These are phyloP conservation scores for Meyerozyma carpophila DNA, from an alignment of 1,139 yeast genomes.

Conservation along the genomic window DNA sequence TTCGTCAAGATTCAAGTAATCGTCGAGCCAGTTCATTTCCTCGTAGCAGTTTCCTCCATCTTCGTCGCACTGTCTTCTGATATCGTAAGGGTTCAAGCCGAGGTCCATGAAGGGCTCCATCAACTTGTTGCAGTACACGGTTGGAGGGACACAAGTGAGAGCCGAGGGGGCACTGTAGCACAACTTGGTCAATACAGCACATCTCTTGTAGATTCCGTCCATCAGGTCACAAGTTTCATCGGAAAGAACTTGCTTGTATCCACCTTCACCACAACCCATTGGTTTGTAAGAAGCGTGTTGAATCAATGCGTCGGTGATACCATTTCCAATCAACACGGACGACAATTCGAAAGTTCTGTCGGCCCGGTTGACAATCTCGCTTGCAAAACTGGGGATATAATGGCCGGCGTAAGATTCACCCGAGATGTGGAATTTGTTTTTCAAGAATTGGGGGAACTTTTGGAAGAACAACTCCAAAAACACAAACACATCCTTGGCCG, in stretches of 20 bases:
- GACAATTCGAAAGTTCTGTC: conserved; percentile 63
- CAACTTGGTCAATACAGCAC: conserved; percentile 45
- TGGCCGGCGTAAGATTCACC: conserved; percentile 92
- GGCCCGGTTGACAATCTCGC: conserved; percentile 61
- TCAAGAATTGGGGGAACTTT: conserved; percentile 58
- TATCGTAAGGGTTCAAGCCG: conserved; percentile 66
- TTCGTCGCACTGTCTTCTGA: conserved; percentile 53
- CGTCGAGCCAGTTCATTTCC: conserved; percentile 48
- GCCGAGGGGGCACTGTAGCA: conserved; percentile 48
- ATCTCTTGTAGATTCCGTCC: conserved; percentile 48
- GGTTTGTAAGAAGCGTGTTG: conserved; percentile 70
- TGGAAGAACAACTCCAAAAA: conserved; percentile 74
- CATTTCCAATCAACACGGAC: conserved; percentile 78
- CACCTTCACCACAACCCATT: conserved; percentile 84
- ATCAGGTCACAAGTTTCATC: conserved; percentile 58
- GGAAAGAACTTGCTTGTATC: conserved; percentile 59
- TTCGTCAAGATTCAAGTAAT: conserved; percentile 52
- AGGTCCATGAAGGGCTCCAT: conserved; percentile 51
- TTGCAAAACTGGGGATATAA: conserved; percentile 75
- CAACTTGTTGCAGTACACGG: conserved; percentile 36
- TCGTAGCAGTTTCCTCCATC: conserved; percentile 52
- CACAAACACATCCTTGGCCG: conserved; percentile 74
- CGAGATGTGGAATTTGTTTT: conserved; percentile 70
- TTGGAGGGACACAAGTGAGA: conserved; percentile 52
- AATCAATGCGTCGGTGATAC: conserved; percentile 69